phyloP scores from a whole-genome alignment of 2,329 filamentous ascomycete genomes.

The Emmonsiellopsis sp. region DNA sequence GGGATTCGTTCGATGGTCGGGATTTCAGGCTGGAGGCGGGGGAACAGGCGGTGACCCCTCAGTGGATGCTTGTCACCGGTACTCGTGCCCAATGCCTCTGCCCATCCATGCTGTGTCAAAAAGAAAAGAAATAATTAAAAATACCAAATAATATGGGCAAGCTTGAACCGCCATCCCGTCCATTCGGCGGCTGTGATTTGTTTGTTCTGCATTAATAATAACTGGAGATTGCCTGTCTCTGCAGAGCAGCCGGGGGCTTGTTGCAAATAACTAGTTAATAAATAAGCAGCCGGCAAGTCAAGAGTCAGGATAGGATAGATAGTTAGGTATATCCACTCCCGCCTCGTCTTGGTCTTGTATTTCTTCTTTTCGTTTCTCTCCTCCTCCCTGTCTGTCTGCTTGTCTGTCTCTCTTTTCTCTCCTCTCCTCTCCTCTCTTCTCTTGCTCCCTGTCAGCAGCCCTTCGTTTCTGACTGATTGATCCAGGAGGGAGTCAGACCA shows the following conservation, averaged over 20 bases:
- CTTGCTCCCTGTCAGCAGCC: slow-evolving; percentile 13
- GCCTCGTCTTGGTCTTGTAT: neutral
- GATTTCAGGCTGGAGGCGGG: neutral
- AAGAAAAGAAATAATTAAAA: too few species aligned
- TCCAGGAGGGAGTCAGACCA: neutral
- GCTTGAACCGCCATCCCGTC: too few species aligned
- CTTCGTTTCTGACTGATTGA: neutral
- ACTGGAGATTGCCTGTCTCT: too few species aligned
- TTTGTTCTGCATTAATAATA: too few species aligned
- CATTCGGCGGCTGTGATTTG: too few species aligned
- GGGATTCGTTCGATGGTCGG: too few species aligned
- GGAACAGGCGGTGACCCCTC: slow-evolving; percentile 15
- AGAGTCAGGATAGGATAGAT: too few species aligned
- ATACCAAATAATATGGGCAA: too few species aligned
- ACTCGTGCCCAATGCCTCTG: slow-evolving; percentile 10
- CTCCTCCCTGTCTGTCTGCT: slow-evolving; percentile 5
- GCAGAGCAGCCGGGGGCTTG: too few species aligned
- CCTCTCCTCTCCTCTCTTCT: slow-evolving; percentile 4
- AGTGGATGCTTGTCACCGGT: slow-evolving; percentile 12
- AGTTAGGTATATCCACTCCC: too few species aligned
- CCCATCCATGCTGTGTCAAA: too few species aligned
- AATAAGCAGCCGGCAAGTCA: too few species aligned
- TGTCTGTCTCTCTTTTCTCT: slow-evolving; percentile 3
- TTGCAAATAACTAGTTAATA: neutral
- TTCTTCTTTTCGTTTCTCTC: neutral